Evolutionary conservation across 2,329 filamentous ascomycete genomes (phyloP), one percentile per base, ranked within the genome.

Genomic region (Aspergillus sp.): DNA sequence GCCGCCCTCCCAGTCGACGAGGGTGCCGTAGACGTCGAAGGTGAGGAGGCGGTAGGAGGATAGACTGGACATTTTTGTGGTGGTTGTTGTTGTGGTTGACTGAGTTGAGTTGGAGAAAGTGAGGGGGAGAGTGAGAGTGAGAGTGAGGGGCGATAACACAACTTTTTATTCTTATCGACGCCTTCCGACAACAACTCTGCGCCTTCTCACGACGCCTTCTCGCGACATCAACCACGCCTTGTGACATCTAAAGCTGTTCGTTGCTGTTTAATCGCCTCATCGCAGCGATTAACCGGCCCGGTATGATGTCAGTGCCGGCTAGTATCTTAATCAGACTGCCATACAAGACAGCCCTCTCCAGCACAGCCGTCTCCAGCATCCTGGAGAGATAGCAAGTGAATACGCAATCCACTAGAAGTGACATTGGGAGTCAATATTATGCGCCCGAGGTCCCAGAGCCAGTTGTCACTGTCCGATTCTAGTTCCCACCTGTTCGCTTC

Each of bases 11-110:
- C 88, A 91, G 77, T 93, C 88, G 59, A 93, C 84, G 3, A 93
- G 81, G 0, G 90, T 93, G 71, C 90, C 89, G 72, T 90, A 93
- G 77, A 89, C 86, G 74, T 93, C 90, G 74, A 93, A 91, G 66
- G 85, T 87, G 50, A 91, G 83, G 58, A 84, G 73, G 23, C 74
- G 75, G 70, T 79, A 82, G 53, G 31, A 17, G 25, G n/a, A 76
- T 68, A 8, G 66, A 64, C 19, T 74, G 65, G 67, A 56, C 68
- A 71, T 72, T 47, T 6, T 54, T 1, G 2, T 8, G 1, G 8
- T n/a, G 27, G 17, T 35, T 25, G 15, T 17, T 9, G n/a, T n/a
- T 48, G 9, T 35, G 14, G 17, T 11, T 8, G 15, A 15, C 9
- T 7, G 31, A 17, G 6, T n/a, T 12, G 23, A 47, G 17, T 46